Conservation (phyloP, 108 stramenopile species). For the Skeletonema marinoi region DNA sequence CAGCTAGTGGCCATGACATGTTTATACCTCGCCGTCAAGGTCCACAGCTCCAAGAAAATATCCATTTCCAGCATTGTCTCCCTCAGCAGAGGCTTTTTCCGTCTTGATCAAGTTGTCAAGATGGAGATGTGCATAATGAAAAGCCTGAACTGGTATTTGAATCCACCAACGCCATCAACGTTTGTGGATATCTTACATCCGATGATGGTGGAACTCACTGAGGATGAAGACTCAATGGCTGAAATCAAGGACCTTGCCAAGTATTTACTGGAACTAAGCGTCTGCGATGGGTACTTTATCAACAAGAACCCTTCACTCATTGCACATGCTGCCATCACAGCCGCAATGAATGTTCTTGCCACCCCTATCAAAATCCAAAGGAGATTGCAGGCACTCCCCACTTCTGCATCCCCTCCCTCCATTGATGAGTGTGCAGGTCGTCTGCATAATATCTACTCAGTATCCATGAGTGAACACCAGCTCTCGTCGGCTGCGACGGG, state of each 20-base stretch:
- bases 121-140: slow-evolving; percentile 20
- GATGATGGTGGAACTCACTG: neutral
- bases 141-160: slow-evolving; percentile 22
- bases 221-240: neutral
- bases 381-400: neutral
- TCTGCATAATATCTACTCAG: neutral
- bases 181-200: slow-evolving; percentile 15
- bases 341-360: slow-evolving; percentile 8
- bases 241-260: slow-evolving; percentile 5
- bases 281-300: slow-evolving; percentile 11
- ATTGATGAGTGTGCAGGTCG: neutral
- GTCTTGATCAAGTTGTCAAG: slow-evolving; percentile 4
- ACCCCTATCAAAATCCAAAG: neutral
- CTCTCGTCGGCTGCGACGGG: neutral
- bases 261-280: slow-evolving; percentile 18
- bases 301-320: slow-evolving; percentile 15
- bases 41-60: slow-evolving; percentile 6
- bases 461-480: neutral
- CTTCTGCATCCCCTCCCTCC: neutral
- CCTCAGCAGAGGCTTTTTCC: slow-evolving; percentile 12
- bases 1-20: slow-evolving; percentile 17
- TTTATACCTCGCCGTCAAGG: slow-evolving; percentile 17
- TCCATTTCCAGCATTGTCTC: neutral
- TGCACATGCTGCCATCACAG: slow-evolving; percentile 20
- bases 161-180: slow-evolving; percentile 14